Percentiles rank a stretch among this genome's conserved stretches.
Evolutionary conservation across 768 basidiomycete genomes (phyloP).

Genomic region (Ramaria rubella): DNA sequence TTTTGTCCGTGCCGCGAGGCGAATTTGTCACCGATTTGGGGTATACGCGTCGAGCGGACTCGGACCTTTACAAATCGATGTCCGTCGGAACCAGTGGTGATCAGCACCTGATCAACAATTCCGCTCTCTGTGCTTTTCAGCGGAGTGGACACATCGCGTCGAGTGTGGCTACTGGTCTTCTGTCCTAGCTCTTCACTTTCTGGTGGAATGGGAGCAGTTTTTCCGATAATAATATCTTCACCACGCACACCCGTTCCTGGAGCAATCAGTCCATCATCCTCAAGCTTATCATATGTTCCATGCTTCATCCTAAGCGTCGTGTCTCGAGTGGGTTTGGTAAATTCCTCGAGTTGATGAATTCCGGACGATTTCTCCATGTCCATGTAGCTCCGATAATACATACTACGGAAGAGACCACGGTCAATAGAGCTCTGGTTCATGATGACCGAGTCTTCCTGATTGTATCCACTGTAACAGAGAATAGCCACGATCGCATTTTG

Average conservation of each 20-base stretch:
- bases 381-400: conserved; percentile 98
- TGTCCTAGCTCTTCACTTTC: conserved; percentile 98
- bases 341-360: conserved; percentile 85
- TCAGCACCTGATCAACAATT: conserved; percentile 93
- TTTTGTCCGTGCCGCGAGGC: conserved; percentile 99
- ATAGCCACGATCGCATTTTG: conserved; percentile 99
- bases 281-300: conserved; percentile 97
- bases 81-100: conserved; percentile 94
- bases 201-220: conserved; percentile 94
- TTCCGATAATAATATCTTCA: conserved; percentile 99
- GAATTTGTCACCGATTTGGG: conserved; percentile 98
- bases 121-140: conserved; percentile 97
- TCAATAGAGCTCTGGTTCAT: conserved; percentile 99
- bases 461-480: conserved; percentile 97
- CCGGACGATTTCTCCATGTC: conserved; percentile 97
- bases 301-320: conserved; percentile 95
- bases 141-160: conserved; percentile 94
- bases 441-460: conserved; percentile 99
- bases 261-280: conserved; percentile 92
- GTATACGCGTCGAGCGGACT: conserved; percentile 90
- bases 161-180: conserved; percentile 85
- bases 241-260: conserved; percentile 92
- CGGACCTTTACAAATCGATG: conserved; percentile 98
- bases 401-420: conserved; percentile 86
- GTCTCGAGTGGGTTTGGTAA: conserved; percentile 92